These are phyloP conservation scores for Neodidymelliopsis sp. DNA, from an alignment of 2,329 filamentous ascomycete species.

Conservation along the genomic window DNA sequence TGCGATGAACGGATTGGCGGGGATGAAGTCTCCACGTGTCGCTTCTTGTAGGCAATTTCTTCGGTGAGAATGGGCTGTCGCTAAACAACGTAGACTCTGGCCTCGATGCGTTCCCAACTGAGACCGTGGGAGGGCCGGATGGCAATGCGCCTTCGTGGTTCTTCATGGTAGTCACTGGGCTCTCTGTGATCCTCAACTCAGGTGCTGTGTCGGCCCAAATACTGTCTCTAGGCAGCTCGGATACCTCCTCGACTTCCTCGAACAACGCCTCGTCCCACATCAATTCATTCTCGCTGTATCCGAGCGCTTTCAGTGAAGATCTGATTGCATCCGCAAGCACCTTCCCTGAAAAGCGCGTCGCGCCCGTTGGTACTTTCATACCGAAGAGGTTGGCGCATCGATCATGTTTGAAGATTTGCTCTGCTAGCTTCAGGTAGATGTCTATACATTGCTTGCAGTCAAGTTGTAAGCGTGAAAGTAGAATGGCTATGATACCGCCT, in stretches of 20 bases:
- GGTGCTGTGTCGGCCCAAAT: constrained; percentile 46
- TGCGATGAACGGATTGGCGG: constrained; percentile 44
- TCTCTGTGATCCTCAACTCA: constrained; percentile 34
- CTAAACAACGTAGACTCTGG: constrained; percentile 15
- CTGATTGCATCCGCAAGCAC: constrained; percentile 50
- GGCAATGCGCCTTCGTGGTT: constrained; percentile 18
- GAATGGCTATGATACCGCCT: constrained; percentile 51
- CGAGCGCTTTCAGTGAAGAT: constrained; percentile 39
- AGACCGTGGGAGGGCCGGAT: constrained; percentile 4
- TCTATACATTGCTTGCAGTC: constrained; percentile 48
- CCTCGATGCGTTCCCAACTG: not conserved
- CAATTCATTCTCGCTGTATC: constrained; percentile 45
- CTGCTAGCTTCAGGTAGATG: constrained; percentile 48
- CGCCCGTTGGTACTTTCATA: constrained; percentile 46
- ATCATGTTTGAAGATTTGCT: constrained; percentile 51
- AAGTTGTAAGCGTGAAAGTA: constrained; percentile 49
- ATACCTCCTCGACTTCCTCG: constrained; percentile 42
- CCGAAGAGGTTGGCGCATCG: constrained; percentile 45
- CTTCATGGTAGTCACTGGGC: constrained; percentile 35
- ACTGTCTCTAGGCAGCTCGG: constrained; percentile 36
- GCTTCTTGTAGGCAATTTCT: constrained; percentile 17
- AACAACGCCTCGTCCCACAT: constrained; percentile 53
- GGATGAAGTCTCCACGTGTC: constrained; percentile 47
- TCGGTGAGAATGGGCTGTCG: constrained; percentile 27
- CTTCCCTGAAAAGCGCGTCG: constrained; percentile 47